Base-by-base conservation (phyloP, 164 flowering plant genomes). In the Kingdonia uniflora region DNA sequence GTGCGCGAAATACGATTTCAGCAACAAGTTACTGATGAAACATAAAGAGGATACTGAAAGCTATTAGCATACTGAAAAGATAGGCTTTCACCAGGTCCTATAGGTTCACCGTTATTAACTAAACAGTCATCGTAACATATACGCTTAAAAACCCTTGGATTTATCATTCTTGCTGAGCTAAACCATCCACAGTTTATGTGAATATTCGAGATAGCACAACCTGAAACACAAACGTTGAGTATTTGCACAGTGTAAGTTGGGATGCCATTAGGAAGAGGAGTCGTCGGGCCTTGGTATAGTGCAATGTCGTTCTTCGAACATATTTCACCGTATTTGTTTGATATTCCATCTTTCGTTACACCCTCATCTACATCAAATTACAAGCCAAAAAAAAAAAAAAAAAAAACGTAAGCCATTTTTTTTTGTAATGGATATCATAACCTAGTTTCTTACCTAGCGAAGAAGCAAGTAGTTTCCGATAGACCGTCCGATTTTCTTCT, bases 161-260 rank as follows among this genome's bases (percentile, higher is more conserved):
- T 71, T 10, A 84, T 60, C 33, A 78, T 14, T 1, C 72, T 54
- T 26, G 76, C 75, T 0, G 92, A 76, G 63, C 84, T 77, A 70
- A 84, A 84, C 79, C 75, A 75, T 1, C 82, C 84, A 44, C 92
- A 84, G 44, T 46, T 61, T 2, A 84, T 58, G 37, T 75, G 84
- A 40, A 84, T 76, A 70, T 70, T 55, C 22, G 73, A 67, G 25
- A 84, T 76, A 57, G 54, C 45, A 57, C 80, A 65, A 1, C 74
- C 76, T 0, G 74, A 44, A 19, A 51, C 59, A 41, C 81, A 70
- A 1, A 22, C 52, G 42, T 80, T 80, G 20, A 74, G 46, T 20
- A 85, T 71, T 35, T 74, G 54, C 1, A 81, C 95, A 0, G 80
- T 69, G 76, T 74, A 85, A 0, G 80, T 62, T 1, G 95, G 95